These are phyloP conservation scores for Chlamydomonas schloesseri DNA, from an alignment of 139 green algal species.

Conservation along the genomic window DNA sequence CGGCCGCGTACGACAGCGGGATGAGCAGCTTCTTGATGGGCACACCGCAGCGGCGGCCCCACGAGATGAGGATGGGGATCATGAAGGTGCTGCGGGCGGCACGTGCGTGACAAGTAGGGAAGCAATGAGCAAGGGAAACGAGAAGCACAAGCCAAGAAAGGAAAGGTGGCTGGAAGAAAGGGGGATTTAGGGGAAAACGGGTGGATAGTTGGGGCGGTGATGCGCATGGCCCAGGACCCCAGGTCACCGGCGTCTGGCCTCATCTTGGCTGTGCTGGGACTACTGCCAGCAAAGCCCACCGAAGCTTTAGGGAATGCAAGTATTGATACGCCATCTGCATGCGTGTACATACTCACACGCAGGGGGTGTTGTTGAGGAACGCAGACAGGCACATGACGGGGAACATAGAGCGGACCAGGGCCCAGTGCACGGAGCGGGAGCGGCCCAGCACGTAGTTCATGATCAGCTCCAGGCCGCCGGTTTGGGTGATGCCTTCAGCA, in stretches of 20 bases:
- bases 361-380: constrained; percentile 64
- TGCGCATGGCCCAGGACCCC: too few relatives aligned
- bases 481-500: constrained; percentile 34
- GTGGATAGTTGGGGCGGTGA: too few relatives aligned
- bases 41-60: constrained; percentile 13
- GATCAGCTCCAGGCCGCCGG: constrained; percentile 34
- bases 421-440: constrained; percentile 41
- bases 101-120: too few relatives aligned
- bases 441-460: constrained; percentile 43
- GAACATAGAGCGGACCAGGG: constrained; percentile 44
- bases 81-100: constrained; percentile 36
- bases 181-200: too few relatives aligned
- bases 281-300: too few relatives aligned
- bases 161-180: too few relatives aligned
- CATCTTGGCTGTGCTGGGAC: too few relatives aligned
- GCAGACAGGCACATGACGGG: constrained; percentile 71
- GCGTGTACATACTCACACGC: not conserved
- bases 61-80: constrained; percentile 64
- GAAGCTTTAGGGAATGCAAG: too few relatives aligned
- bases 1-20: constrained; percentile 75
- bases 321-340: too few relatives aligned
- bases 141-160: too few relatives aligned
- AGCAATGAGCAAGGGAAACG: too few relatives aligned
- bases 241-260: too few relatives aligned
- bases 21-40: constrained; percentile 71